Conservation (phyloP, 2,329 filamentous ascomycete species). For the Alternaria conjuncta region DNA sequence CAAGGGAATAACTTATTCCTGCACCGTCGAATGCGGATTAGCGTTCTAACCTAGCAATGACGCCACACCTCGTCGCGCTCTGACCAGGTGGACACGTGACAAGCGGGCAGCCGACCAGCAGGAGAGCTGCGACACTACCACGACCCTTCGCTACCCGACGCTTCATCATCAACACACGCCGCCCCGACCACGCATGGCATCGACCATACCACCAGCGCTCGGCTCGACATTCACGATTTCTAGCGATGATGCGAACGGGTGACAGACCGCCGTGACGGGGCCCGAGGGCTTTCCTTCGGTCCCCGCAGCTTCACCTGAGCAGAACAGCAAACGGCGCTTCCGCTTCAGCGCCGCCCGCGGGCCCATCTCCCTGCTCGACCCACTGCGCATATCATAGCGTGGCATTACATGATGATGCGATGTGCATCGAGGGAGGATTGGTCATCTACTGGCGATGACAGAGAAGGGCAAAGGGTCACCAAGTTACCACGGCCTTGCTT, state of each 20-base stretch:
- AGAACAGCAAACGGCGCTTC: neutral
- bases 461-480: neutral
- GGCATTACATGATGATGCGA: neutral
- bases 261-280: conserved; percentile 2
- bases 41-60: conserved; percentile 12
- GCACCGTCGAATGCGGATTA: conserved; percentile 19
- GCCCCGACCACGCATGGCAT: neutral
- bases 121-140: neutral
- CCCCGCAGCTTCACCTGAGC: conserved; percentile 3
- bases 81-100: conserved; percentile 6
- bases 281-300: neutral
- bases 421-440: neutral
- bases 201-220: neutral
- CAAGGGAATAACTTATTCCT: conserved; percentile 21
- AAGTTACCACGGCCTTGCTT: neutral
- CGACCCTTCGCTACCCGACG: conserved; percentile 3
- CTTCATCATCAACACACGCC: conserved; percentile 4
- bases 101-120: neutral
- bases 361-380: neutral
- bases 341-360: neutral
- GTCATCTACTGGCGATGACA: neutral
- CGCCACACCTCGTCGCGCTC: neutral
- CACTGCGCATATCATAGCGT: neutral
- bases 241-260: conserved; percentile 7
- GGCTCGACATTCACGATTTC: neutral